phyloP scores from a whole-genome alignment of 1,284 basidiomycete genomes.

The Trametes versicolor region DNA sequence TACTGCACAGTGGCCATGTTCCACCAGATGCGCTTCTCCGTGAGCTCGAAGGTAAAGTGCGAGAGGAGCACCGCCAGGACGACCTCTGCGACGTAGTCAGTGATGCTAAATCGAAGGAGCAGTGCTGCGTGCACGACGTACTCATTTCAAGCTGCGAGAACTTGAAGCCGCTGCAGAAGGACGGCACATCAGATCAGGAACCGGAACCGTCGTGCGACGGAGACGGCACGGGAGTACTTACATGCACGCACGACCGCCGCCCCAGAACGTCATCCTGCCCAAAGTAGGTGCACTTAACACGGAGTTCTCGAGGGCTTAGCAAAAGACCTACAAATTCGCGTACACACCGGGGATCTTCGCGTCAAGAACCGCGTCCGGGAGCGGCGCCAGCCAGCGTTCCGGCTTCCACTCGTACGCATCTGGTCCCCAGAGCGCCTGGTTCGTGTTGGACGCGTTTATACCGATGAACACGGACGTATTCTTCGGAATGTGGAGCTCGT shows the following conservation, averaged over 20 bases:
- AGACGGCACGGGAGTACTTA: conserved; percentile 24
- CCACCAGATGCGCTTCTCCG: conserved; percentile 33
- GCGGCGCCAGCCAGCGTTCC: conserved; percentile 32
- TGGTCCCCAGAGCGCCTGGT: conserved; percentile 34
- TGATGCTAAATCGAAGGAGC: too few species aligned
- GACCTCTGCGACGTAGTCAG: conserved; percentile 27
- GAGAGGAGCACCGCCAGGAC: conserved; percentile 28
- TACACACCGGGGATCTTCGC: conserved; percentile 34
- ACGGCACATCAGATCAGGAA: neutral
- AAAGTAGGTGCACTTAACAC: too few species aligned
- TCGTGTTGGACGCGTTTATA: conserved; percentile 28
- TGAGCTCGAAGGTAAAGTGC: conserved; percentile 26
- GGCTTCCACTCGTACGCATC: conserved; percentile 38
- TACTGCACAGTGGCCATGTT: conserved; percentile 31
- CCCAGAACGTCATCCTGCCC: conserved; percentile 29
- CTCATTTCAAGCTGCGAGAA: conserved; percentile 46
- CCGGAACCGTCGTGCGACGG: neutral
- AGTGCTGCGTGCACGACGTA: conserved; percentile 17
- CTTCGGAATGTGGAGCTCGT: conserved; percentile 31
- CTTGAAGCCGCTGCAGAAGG: conserved; percentile 40
- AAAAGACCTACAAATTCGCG: conserved; percentile 30
- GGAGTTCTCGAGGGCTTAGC: neutral
- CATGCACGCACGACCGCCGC: conserved; percentile 45
- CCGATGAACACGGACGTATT: conserved; percentile 29
- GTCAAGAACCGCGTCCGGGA: conserved; percentile 23